Percentiles rank a stretch among this genome's conserved stretches.
phyloP scores from a whole-genome alignment of 345 rosid species.

The Eucalyptus guilfoylei region DNA sequence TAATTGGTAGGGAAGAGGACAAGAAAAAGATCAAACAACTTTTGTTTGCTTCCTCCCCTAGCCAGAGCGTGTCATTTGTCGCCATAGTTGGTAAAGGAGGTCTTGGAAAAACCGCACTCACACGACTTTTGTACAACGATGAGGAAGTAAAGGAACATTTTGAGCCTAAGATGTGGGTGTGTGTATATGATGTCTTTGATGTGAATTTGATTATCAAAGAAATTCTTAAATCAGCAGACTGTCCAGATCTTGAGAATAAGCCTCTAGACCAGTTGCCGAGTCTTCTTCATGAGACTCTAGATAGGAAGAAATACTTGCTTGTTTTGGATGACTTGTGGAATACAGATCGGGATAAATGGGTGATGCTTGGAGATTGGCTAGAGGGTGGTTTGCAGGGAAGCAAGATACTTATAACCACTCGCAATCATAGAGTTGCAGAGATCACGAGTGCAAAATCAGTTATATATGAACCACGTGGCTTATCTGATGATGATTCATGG shows the following conservation, averaged over 20 bases:
- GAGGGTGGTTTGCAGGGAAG: neutral
- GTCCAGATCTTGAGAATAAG: neutral
- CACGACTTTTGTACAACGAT: neutral
- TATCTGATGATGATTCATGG: fast-evolving
- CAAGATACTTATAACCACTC: neutral
- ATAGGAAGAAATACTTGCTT: neutral
- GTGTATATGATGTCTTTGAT: neutral
- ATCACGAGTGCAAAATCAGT: fast-evolving
- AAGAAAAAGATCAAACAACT: neutral
- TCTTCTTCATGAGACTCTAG: neutral
- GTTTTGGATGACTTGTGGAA: neutral
- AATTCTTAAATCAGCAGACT: neutral
- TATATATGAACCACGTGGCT: neutral
- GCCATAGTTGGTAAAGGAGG: neutral
- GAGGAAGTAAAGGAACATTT: fast-evolving
- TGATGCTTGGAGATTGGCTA: neutral
- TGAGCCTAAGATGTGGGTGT: neutral
- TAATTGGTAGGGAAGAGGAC: neutral
- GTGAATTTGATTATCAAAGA: neutral
- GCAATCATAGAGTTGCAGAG: fast-evolving
- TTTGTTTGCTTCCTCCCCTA: neutral
- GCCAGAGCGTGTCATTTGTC: neutral
- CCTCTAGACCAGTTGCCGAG: fast-evolving
- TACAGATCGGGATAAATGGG: neutral
- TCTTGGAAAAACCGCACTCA: neutral